These are phyloP conservation scores for Dalechampia spathulata DNA, from an alignment of 441 rosid species.

Conservation along the genomic window DNA sequence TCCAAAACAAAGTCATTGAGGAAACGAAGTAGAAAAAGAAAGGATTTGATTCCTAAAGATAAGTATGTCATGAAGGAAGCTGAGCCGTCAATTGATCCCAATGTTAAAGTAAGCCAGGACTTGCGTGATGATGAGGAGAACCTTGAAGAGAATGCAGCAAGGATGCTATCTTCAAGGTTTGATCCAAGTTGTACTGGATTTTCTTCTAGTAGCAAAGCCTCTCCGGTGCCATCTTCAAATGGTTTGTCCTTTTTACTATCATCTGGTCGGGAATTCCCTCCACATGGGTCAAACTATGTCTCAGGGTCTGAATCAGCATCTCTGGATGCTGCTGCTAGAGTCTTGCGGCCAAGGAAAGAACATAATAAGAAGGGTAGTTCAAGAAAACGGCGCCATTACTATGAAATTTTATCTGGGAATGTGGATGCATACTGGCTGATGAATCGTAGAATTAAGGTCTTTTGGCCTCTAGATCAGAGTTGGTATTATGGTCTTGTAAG, in stretches of 20 bases:
- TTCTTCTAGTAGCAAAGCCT: slow-evolving; percentile 44
- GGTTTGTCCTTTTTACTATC: slow-evolving; percentile 33
- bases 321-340: slow-evolving; percentile 54
- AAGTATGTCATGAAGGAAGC: slow-evolving; percentile 29
- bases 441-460: slow-evolving; percentile 71
- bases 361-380: slow-evolving; percentile 46
- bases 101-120: slow-evolving; percentile 28
- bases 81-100: slow-evolving; percentile 31
- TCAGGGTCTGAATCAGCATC: slow-evolving; percentile 48
- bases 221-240: slow-evolving; percentile 34
- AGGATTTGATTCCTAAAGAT: slow-evolving; percentile 26
- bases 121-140: slow-evolving; percentile 75
- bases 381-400: slow-evolving; percentile 81
- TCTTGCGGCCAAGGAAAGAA: slow-evolving; percentile 62
- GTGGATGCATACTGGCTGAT: slow-evolving; percentile 68
- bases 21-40: slow-evolving; percentile 52
- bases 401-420: slow-evolving; percentile 60
- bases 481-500: slow-evolving; percentile 88
- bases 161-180: slow-evolving; percentile 89
- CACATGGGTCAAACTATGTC: slow-evolving; percentile 28
- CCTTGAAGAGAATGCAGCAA: slow-evolving; percentile 97
- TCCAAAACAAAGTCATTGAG: slow-evolving; percentile 27
- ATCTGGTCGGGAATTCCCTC: slow-evolving; percentile 27
- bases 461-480: slow-evolving; percentile 89
- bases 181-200: slow-evolving; percentile 81